A percentile compares a stretch with the other conserved stretches of the same genome.
Conservation (phyloP, 164 flowering plant genomes). For the Protea cynaroides region DNA sequence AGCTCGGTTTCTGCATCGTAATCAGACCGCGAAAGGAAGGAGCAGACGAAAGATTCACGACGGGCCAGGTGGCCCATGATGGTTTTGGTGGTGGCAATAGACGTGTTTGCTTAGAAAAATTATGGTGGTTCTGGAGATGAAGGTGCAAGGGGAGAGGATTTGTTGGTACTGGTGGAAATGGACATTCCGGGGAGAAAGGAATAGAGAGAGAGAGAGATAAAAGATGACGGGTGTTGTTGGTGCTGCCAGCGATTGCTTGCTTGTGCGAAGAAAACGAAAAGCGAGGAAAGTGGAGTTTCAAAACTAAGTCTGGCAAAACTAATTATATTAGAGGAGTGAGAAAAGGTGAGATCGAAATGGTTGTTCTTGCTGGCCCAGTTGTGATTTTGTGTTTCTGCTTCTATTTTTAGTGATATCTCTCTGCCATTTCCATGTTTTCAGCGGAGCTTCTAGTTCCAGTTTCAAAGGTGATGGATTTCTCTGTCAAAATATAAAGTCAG, state of each 20-base stretch:
- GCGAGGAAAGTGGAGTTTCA: neutral
- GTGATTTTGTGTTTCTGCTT: neutral
- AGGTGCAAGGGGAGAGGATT: too few species aligned
- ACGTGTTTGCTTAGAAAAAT: too few species aligned
- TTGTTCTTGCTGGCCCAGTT: neutral
- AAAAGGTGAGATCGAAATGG: neutral
- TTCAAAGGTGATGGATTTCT: too few species aligned
- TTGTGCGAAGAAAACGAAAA: slow-evolving; percentile 19
- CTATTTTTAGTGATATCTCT: neutral
- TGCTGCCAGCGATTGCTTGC: slow-evolving; percentile 14
- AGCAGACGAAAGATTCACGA: slow-evolving; percentile 22
- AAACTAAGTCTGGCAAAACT: slow-evolving; percentile 3
- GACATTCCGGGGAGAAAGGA: too few species aligned
- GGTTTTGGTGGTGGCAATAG: neutral
- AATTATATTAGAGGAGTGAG: neutral
- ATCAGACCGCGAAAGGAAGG: slow-evolving; percentile 8
- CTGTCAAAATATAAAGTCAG: too few species aligned
- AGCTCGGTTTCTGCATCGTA: slow-evolving; percentile 32
- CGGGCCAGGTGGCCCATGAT: slow-evolving; percentile 27
- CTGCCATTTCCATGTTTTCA: neutral
- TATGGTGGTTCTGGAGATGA: neutral
- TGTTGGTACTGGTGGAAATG: neutral
- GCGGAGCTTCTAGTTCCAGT: neutral
- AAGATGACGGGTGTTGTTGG: slow-evolving; percentile 16
- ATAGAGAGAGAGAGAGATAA: slow-evolving; percentile 1